Base-by-base conservation (phyloP, 2,329 filamentous ascomycete species). In the Neofusicoccum laricinum region DNA sequence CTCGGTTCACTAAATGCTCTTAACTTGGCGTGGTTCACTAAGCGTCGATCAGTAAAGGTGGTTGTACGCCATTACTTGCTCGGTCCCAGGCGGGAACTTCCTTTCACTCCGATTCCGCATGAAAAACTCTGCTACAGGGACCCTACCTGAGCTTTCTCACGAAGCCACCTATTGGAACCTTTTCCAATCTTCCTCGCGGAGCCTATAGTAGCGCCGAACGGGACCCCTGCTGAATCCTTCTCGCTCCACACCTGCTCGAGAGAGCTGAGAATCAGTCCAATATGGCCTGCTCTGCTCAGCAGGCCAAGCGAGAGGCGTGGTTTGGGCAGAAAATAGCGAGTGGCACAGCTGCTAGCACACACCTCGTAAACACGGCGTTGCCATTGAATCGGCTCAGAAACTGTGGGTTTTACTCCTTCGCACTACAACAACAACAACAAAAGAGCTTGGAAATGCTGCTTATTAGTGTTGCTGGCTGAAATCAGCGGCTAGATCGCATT, bases 21-120 rank as follows among this genome's bases (percentile, higher is more conserved):
- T 30, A 30, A 30, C 14, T 21, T 59, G 40, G 15, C n/a, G 55
- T 19, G 41, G 55, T 59, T 14, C 40, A 45, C 41, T 59, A 53
- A 48, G n/a, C 55, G 21, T 46, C 30, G 55, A n/a, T 34, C 5
- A 46, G 25, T 21, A 15, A 46, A 43, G 41, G 19, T 46, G 55
- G n/a, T 46, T 15, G 40, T 10, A 25, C 40, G 40, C 55, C 40
- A 36, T 6, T 17, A 2, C 30, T 46, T 30, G 25, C 40, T 36
- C 55, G 55, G 55, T 59, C 55, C 55, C 55, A 59, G 21, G 38
- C 55, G 41, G 55, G n/a, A 46, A 36, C 30, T 59, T 59, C 55
- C 55, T 46, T 36, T n/a, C 10, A 19, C 30, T 14, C 41, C 8
- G 11, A 5, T 41, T 46, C 25, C 30, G 38, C 41, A 36, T 30